Base-by-base conservation (phyloP, 1,284 basidiomycete species). In the Ceratobasidium papillatum region DNA sequence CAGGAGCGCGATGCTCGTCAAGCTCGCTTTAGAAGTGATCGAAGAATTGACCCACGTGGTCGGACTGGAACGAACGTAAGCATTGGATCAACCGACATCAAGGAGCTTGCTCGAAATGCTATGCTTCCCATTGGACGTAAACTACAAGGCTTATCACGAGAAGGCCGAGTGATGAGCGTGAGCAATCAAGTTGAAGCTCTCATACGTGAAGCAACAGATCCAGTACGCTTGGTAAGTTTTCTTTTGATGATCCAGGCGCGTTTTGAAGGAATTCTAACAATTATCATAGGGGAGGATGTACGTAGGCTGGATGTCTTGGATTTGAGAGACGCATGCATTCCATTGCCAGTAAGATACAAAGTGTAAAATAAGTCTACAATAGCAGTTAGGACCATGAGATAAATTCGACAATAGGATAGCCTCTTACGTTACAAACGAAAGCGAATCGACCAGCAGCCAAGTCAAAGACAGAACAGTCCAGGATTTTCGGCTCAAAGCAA, bases 111-210 rank as follows among this genome's bases (percentile, higher is more conserved):
- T 2, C 90, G 91, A 80, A 87, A 86, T 63, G 91, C 93, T 17
- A 86, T 99, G 34, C 85, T 86, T 17, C 91, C 91, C 0, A 96
- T 99, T 78, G 88, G 91, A 79, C 90, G 89, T 80, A 98, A 97
- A 83, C 84, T 98, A 59, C 88, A 88, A 72, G 95, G 96, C 0
- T 84, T 92, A 80, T 80, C 81, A 19, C 78, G 80, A 7, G 84
- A 85, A 19, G 85, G 85, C 1, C 86, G 82, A 79, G 90, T 92
- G 80, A 86, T 91, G 49, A 90, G 92, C 32, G 93, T 93, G 22
- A 91, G 89, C 75, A 95, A 94, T 82, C 86, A 98, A 66, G 96
- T 98, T 72, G 94, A 98, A 80, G 87, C 91, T 79, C 84, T 98
- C 73, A 96, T 98, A 76, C 91, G 94, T 79, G 93, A 97, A 81